Percentiles rank a stretch among this genome's conserved stretches.
These are phyloP conservation scores for Emergomyces orientalis DNA, from an alignment of 2,329 filamentous ascomycete genomes.

Conservation along the genomic window DNA sequence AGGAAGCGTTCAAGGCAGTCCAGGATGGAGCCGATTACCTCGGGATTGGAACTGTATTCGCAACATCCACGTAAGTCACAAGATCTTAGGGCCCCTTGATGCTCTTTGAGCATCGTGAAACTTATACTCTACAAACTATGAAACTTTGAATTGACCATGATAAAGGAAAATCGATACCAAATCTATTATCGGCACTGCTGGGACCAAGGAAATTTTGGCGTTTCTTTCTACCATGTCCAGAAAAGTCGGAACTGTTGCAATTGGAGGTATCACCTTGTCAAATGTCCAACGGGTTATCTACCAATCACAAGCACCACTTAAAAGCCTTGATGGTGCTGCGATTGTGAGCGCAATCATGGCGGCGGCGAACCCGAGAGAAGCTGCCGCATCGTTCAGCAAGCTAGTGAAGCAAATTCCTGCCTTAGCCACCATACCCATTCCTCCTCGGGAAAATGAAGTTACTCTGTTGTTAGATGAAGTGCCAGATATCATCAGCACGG, in stretches of 20 bases:
- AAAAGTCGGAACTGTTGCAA: constrained; percentile 57
- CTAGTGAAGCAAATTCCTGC: constrained; percentile 42
- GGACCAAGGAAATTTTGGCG: constrained; percentile 57
- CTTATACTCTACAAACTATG: background rate
- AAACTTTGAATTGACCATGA: constrained; percentile 9
- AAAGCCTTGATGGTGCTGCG: constrained; percentile 68
- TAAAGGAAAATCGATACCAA: constrained; percentile 77
- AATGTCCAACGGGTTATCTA: constrained; percentile 68
- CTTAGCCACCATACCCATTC: constrained; percentile 26
- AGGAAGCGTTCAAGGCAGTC: constrained; percentile 65
- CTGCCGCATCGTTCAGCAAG: constrained; percentile 50
- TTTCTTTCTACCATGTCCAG: constrained; percentile 44
- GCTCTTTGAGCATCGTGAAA: background rate
- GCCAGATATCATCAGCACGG: constrained; percentile 46
- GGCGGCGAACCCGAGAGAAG: constrained; percentile 55
- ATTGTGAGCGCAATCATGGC: constrained; percentile 84
- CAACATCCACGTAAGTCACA: constrained; percentile 61
- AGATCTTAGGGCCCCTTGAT: constrained; percentile 10
- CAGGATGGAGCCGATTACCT: constrained; percentile 77
- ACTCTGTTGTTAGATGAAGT: constrained; percentile 28
- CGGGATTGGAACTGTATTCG: constrained; percentile 81
- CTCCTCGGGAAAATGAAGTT: constrained; percentile 22
- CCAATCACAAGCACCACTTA: constrained; percentile 51
- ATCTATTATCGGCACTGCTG: constrained; percentile 63
- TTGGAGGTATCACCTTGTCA: constrained; percentile 72